Evolutionary conservation across 2,329 filamentous ascomycete genomes (phyloP).

Genomic region (Phialophora chinensis): DNA sequence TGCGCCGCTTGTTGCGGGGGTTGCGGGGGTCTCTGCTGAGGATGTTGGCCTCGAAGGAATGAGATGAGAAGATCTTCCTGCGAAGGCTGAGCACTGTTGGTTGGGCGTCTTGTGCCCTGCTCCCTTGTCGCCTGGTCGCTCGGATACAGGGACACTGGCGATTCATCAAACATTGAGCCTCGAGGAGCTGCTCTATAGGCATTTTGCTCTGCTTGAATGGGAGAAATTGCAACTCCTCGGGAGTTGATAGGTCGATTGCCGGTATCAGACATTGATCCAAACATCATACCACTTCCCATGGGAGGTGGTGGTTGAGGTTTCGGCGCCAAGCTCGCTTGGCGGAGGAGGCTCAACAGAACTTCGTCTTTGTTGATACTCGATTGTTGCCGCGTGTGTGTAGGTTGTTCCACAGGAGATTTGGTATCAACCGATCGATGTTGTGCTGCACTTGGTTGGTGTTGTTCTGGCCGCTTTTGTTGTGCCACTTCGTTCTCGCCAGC

Average conservation of each 20-base stretch:
- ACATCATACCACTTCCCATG: slow-evolving; percentile 20
- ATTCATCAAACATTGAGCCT: slow-evolving; percentile 50
- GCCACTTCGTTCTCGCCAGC: slow-evolving; percentile 10
- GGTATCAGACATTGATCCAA: slow-evolving; percentile 14
- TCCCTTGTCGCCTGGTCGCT: slow-evolving; percentile 38
- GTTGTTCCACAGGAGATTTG: slow-evolving; percentile 28
- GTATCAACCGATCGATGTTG: slow-evolving; percentile 31
- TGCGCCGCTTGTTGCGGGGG: slow-evolving; percentile 41
- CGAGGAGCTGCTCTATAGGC: slow-evolving; percentile 28
- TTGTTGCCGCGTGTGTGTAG: slow-evolving; percentile 32
- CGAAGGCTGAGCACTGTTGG: slow-evolving; percentile 47
- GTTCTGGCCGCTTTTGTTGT: slow-evolving; percentile 13
- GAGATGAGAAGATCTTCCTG: slow-evolving; percentile 47
- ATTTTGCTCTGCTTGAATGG: slow-evolving; percentile 26
- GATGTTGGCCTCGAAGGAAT: slow-evolving; percentile 40
- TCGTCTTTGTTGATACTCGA: slow-evolving; percentile 37
- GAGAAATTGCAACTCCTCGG: slow-evolving; percentile 26
- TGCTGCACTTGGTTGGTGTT: slow-evolving; percentile 5
- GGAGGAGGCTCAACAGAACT: slow-evolving; percentile 36
- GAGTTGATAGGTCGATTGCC: slow-evolving; percentile 17
- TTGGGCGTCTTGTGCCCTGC: slow-evolving; percentile 46
- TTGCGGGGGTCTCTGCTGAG: slow-evolving; percentile 46
- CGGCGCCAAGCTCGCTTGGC: slow-evolving; percentile 36
- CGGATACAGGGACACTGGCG: slow-evolving; percentile 50
- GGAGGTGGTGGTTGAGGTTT: slow-evolving; percentile 35